These are phyloP conservation scores for Penicillium olsonii DNA, from an alignment of 2,329 filamentous ascomycete genomes.

Conservation along the genomic window DNA sequence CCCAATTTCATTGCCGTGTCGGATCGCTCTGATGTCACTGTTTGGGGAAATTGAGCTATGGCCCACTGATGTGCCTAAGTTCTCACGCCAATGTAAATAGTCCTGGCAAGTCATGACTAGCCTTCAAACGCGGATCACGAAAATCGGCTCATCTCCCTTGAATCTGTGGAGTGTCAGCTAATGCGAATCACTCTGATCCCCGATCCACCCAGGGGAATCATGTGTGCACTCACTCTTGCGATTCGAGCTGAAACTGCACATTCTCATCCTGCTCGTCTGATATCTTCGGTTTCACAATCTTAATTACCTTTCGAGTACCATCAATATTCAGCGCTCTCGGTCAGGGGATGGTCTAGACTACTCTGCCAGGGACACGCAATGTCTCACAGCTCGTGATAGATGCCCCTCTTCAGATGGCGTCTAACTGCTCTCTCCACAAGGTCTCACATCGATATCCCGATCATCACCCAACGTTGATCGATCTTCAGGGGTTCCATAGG, in stretches of 20 bases:
- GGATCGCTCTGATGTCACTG: conserved; percentile 23
- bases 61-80: conserved; percentile 14
- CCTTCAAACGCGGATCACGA: conserved; percentile 1
- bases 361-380: background rate
- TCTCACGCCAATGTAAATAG: conserved; percentile 17
- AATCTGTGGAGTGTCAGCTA: background rate
- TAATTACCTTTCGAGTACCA: background rate
- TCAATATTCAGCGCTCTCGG: background rate
- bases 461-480: conserved; percentile 10
- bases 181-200: conserved; percentile 1
- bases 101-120: conserved; percentile 13
- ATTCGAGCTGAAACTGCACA: background rate
- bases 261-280: background rate
- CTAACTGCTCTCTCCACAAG: conserved; percentile 3
- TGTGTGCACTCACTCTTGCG: background rate
- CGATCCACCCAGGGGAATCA: conserved; percentile 1
- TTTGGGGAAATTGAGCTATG: conserved; percentile 27
- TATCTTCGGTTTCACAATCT: background rate
- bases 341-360: background rate
- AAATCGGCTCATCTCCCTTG: background rate
- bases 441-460: conserved; percentile 7
- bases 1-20: background rate
- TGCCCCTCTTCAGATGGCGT: background rate
- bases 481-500: conserved; percentile 15
- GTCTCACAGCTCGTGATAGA: background rate